phyloP scores from a whole-genome alignment of 1,139 yeast genomes.

The Magnusiomyces paraingens region DNA sequence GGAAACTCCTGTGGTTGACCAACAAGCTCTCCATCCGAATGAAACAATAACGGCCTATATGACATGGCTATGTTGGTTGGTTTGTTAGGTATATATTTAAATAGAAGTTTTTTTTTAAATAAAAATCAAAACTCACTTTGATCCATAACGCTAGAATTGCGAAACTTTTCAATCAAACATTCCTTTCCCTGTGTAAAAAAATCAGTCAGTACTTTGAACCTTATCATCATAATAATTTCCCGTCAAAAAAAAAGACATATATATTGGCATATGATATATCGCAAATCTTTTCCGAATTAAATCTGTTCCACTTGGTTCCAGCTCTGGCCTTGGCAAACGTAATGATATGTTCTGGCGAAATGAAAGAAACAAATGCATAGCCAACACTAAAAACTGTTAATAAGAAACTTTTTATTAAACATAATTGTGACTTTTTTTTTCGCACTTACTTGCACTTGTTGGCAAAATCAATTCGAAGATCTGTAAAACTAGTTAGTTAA shows the following conservation, averaged over 20 bases:
- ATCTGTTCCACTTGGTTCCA: conserved; percentile 43
- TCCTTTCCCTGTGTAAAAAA: conserved; percentile 39
- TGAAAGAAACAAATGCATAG: conserved; percentile 47
- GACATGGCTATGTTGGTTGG: conserved; percentile 28
- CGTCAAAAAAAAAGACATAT: conserved; percentile 19
- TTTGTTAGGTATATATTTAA: background rate
- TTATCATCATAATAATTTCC: conserved; percentile 10
- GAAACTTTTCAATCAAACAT: conserved; percentile 41
- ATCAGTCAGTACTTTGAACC: background rate
- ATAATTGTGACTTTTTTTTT: background rate
- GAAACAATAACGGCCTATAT: conserved; percentile 40
- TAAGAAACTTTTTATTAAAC: background rate
- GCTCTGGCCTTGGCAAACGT: conserved; percentile 41
- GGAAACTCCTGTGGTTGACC: conserved; percentile 38
- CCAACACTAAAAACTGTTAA: conserved; percentile 35
- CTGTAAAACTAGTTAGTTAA: conserved; percentile 21
- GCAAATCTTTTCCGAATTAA: conserved; percentile 45
- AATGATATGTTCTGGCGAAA: conserved; percentile 39
- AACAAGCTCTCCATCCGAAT: conserved; percentile 36
- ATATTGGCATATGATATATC: conserved; percentile 46
- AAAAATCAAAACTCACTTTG: conserved; percentile 26
- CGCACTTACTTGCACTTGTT: conserved; percentile 40
- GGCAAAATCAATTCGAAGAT: conserved; percentile 45
- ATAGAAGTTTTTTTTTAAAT: background rate
- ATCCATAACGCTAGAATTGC: conserved; percentile 45